phyloP scores from a whole-genome alignment of 164 flowering plant species.

The Umbilicus rupestris region DNA sequence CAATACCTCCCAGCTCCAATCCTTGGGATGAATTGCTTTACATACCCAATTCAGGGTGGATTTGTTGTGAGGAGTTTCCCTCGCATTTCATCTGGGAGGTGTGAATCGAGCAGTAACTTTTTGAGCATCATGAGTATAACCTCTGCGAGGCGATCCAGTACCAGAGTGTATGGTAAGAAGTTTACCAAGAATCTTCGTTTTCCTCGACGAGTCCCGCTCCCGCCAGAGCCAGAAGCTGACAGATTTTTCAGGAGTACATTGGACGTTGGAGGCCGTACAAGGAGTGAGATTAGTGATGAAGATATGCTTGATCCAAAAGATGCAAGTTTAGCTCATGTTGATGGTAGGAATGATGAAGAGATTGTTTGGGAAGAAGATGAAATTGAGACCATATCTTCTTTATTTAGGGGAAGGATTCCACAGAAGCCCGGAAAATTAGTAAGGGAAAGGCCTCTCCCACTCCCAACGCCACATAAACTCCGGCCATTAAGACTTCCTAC shows the following conservation, averaged over 20 bases:
- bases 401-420: conserved; percentile 73
- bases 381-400: conserved; percentile 72
- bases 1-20: background rate
- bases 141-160: background rate
- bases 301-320: background rate
- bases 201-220: conserved; percentile 32
- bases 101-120: background rate
- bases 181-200: conserved; percentile 33
- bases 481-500: conserved; percentile 69
- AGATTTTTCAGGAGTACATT: conserved; percentile 9
- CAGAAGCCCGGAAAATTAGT: conserved; percentile 67
- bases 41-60: background rate
- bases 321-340: background rate
- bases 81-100: background rate
- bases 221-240: conserved; percentile 22
- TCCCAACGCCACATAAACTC: conserved; percentile 65
- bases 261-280: conserved; percentile 14
- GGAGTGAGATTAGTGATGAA: conserved; percentile 5
- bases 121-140: background rate
- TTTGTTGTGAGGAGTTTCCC: background rate
- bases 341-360: conserved; percentile 10
- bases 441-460: conserved; percentile 72
- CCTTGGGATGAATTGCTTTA: background rate
- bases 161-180: conserved; percentile 16
- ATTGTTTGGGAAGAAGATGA: conserved; percentile 61